Conservation (phyloP, 2,329 filamentous ascomycete genomes). For the Nothopassalora personata region DNA sequence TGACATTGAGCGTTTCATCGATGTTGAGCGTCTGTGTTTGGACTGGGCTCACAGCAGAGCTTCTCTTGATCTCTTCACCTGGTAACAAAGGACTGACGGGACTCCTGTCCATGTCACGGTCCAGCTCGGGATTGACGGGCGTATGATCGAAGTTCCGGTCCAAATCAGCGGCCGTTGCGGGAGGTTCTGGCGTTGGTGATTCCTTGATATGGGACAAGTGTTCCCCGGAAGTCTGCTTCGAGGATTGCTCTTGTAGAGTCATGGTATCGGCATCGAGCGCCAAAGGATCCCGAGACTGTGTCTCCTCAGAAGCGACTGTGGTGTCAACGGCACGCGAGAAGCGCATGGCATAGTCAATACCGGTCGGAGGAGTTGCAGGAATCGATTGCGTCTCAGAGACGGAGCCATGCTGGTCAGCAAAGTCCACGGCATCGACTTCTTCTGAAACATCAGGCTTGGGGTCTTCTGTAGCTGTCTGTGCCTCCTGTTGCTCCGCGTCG, state of each 20-base stretch:
- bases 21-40: conserved; percentile 28
- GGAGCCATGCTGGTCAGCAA: conserved; percentile 10
- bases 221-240: conserved; percentile 10
- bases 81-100: conserved; percentile 31
- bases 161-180: neutral
- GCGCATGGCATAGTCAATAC: conserved; percentile 31
- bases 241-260: conserved; percentile 28
- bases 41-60: conserved; percentile 33
- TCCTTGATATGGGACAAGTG: conserved; percentile 3
- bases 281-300: conserved; percentile 30
- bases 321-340: conserved; percentile 30
- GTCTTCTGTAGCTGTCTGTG: neutral
- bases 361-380: conserved; percentile 22
- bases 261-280: conserved; percentile 32
- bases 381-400: conserved; percentile 18
- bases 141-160: conserved; percentile 6
- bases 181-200: conserved; percentile 4
- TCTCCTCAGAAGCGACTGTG: conserved; percentile 27
- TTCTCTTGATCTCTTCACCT: conserved; percentile 27
- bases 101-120: conserved; percentile 10
- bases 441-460: neutral
- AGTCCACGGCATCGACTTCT: neutral
- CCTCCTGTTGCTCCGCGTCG: neutral
- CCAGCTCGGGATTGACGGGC: conserved; percentile 7
- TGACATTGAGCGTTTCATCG: conserved; percentile 25